A percentile compares a stretch with the other conserved stretches of the same genome.
These are phyloP conservation scores for Acacia confusa DNA, from an alignment of 306 rosid genomes.

Conservation along the genomic window DNA sequence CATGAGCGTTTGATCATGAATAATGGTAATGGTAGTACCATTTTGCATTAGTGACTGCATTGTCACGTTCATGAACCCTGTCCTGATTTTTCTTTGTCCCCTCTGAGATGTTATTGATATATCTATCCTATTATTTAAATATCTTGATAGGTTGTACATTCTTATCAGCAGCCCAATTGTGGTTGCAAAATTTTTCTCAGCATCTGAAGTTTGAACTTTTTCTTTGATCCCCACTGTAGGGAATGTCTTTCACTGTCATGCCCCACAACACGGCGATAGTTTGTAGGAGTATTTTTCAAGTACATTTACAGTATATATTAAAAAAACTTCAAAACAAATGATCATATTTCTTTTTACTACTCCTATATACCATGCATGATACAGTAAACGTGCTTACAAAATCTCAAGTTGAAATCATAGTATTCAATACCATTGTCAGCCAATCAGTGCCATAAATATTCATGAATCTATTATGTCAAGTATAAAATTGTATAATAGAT, in stretches of 20 bases:
- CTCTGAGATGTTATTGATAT: constrained; percentile 29
- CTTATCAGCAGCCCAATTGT: constrained; percentile 16
- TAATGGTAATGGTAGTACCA: constrained; percentile 30
- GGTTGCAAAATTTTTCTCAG: background rate
- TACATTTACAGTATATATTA: background rate
- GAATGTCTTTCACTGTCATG: background rate
- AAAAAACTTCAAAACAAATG: background rate
- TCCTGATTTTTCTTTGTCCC: constrained; percentile 32
- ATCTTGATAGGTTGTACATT: constrained; percentile 32
- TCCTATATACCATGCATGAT: background rate
- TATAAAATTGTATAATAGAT: background rate
- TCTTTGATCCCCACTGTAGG: background rate
- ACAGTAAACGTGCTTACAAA: background rate
- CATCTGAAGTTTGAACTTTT: background rate
- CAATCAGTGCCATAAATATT: background rate
- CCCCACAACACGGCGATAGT: background rate
- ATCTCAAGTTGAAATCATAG: background rate
- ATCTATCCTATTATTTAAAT: constrained; percentile 24
- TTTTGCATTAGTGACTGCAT: constrained; percentile 37
- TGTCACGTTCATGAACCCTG: constrained; percentile 31
- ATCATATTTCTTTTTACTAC: background rate
- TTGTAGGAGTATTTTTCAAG: background rate
- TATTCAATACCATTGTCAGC: background rate
- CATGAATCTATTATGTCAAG: background rate
- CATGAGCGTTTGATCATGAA: constrained; percentile 30